Base-by-base conservation (phyloP, 768 basidiomycete species). In the Daedaleopsis nitida region DNA sequence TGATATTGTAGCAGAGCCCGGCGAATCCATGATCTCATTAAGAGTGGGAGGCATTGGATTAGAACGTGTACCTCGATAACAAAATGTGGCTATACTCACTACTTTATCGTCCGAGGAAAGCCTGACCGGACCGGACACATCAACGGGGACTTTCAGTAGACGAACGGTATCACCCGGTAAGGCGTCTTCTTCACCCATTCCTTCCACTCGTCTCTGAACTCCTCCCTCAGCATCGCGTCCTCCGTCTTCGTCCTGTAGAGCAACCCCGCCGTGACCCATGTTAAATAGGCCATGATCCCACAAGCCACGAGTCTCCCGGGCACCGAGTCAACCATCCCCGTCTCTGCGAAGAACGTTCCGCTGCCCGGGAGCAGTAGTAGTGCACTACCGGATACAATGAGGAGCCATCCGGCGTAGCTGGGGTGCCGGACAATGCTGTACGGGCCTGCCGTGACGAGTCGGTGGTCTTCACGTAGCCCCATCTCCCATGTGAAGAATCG, bases 401-500 rank as follows among this genome's bases (percentile, higher is more conserved):
- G 21, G 32, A 42, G n/a, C 16, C 56, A 13, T 5, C 50, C 64
- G 1, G 65, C 50, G 43, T 69, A 69, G 35, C 62, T 59, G 2
- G 68, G 68, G 52, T 69, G 68, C 16, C 68, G 67, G 17, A 69
- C 65, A 43, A 68, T 23, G n/a, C 58, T 48, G 52, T 69, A 69
- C n/a, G 68, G 68, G 9, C 68, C 68, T 1, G 19, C 43, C 7
- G 68, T 69, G 39, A 69, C 52, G 48, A 69, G 57, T 19, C 37
- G 32, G 58, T 69, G 68, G 39, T 59, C 38, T 4, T 53, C 39
- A 13, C 44, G 38, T 9, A 64, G 34, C 10, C 59, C 52, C 35
- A 66, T 38, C 32, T 64, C 47, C 53, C 45, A 68, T 0, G 67
- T 68, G 62, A 68, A 69, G 45, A 64, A 37, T 9, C 13, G 32